Evolutionary conservation across 164 flowering plant species (phyloP), one percentile per base, ranked within the genome.

Genomic region (Amborella trichopoda): DNA sequence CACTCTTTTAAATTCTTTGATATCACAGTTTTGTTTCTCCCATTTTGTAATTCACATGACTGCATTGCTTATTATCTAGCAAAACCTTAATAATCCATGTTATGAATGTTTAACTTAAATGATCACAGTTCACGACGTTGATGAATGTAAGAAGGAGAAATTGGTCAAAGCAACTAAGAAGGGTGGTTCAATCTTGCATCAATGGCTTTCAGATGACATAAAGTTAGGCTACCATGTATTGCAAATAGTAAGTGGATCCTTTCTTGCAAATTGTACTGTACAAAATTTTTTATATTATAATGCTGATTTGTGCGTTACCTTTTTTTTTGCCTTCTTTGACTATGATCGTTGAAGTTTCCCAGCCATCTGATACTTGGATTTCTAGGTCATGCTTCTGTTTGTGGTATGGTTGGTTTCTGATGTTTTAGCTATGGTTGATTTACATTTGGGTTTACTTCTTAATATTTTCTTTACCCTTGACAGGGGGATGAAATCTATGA

Each of bases 131-230:
- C 37, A 60, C 56, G 80, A 61, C 30, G 64, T 25, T 14, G 43
- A 61, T 28, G 78, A 22, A 25, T 23, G 12, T 28, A 55, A 59
- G 56, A 44, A 66, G 49, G 68, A 67, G 61, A 70, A 73, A 54
- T 25, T 64, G 40, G 68, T 76, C 17, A 68, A 54, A n/a, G 71
- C 74, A 3, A 73, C 73, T 2, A 76, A 76, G 70, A 90, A 90
- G 59, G 94, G 94, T 28, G 69, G 73, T 18, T 88, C 89, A 0
- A 84, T 86, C 6, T 60, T 86, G 70, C 95, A 90, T 55, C 83
- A 73, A 30, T 77, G 80, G 72, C 69, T 90, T 28, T 78, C 98
- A 0, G 98, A 90, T 49, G 53, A 79, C 11, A 69, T 86, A 23
- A 90, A 86, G 69, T 46, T 70, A 23, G 59, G 64, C 0, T 83